Base-by-base conservation (phyloP, 2,329 filamentous ascomycete species). In the Monosporascus sp. region DNA sequence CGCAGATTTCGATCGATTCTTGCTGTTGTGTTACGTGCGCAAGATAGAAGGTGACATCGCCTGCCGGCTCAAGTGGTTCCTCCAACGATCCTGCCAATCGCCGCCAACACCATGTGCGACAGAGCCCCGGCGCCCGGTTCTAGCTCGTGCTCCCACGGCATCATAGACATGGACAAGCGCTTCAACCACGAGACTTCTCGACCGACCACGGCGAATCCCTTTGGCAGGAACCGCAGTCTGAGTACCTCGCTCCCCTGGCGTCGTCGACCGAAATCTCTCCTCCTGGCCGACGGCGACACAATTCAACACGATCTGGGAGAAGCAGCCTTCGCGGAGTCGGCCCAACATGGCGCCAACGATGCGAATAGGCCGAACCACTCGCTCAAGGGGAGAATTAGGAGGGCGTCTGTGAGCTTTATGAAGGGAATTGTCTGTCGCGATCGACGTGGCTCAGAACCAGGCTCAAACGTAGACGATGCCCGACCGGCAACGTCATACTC, bases 371-470 rank as follows among this genome's bases (percentile, higher is more conserved):
- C 59, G 17, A 56, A 51, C 14, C 54, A 59, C 7, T 63, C 65
- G 15, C 55, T 84, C 53, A 80, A 76, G 63, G 74, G 77, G 48
- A 79, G 77, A 57, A 71, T 84, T 49, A 76, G 80, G 24, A 72
- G 81, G 9, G 81, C 81, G 0, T 84, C 81, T 3, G 61, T 81
- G 50, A 80, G 78, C 8, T 63, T 84, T 49, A 77, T 71, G 48
- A 69, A 78, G 61, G 76, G 75, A 35, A 75, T 83, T 35, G 77
- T 80, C 7, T 71, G 78, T 40, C 73, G 78, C 28, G 61, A 65
- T 53, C 71, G 73, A n/a, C 65, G 66, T 24, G 62, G 66, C 48
- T 70, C 68, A 4, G 66, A 68, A 48, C 55, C 65, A 24, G 43
- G 15, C 6, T n/a, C 43, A 17, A 17, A 31, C n/a, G 18, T 31